Conservation (phyloP, 2,329 filamentous ascomycete species). For the Fusarium temperatum region DNA sequence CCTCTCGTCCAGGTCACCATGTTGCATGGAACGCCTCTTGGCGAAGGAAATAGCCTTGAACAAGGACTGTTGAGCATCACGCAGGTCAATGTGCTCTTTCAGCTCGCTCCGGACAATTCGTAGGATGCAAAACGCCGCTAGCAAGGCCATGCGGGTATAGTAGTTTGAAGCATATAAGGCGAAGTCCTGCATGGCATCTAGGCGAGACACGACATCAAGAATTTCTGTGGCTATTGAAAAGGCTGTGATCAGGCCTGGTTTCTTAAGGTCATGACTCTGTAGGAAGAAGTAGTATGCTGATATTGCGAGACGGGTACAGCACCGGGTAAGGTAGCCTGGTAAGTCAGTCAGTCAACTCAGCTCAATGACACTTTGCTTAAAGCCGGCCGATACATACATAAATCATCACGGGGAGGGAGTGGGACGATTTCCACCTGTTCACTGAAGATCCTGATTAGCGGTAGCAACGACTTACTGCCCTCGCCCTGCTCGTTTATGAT, state of each 20-base stretch:
- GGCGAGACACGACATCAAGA: not conserved
- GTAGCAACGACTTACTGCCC: not conserved
- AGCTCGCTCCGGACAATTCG: not conserved
- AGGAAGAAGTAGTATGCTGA: not conserved
- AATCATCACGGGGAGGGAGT: not conserved
- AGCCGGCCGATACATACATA: not conserved
- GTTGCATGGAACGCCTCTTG: not conserved
- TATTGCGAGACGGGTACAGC: not conserved
- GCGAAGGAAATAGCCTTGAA: not conserved
- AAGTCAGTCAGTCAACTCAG: not conserved
- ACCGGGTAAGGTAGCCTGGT: not conserved
- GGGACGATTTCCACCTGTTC: not conserved
- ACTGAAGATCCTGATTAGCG: not conserved
- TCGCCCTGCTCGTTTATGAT: not conserved
- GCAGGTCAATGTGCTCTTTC: not conserved
- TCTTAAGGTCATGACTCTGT: not conserved
- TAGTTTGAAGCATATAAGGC: not conserved
- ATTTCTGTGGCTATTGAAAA: not conserved
- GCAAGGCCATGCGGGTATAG: not conserved
- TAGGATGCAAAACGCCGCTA: not conserved
- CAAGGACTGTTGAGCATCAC: not conserved
- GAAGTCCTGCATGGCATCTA: conserved; percentile 1
- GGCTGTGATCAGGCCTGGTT: not conserved
- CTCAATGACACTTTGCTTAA: not conserved
- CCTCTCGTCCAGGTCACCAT: not conserved